Base-by-base conservation (phyloP, 2,329 filamentous ascomycete species). In the Trichophyton simii region DNA sequence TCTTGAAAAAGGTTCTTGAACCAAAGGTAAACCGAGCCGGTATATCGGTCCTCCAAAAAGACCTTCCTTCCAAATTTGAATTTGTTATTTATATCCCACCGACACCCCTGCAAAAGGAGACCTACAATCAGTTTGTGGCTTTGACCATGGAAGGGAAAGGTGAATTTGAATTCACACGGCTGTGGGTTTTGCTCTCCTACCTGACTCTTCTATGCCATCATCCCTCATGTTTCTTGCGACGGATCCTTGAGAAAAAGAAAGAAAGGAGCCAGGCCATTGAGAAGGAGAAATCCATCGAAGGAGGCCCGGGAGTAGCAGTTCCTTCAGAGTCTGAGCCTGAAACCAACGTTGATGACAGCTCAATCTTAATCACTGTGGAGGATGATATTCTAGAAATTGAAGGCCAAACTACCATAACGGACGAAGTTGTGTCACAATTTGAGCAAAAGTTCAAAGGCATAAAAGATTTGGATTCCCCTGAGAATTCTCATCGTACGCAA, bases 21-120 rank as follows among this genome's bases (percentile, higher is more conserved):
- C 87, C 89, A 4, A 95, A 95, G 72, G 84, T 95, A 15, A 80
- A 91, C 68, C 83, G 91, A 31, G 83, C 82, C 6, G 89, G 88
- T 58, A 86, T 90, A 63, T 80, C 81, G 1, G 83, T 81, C 3
- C 76, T 95, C 50, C 80, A 81, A 64, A 77, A 84, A 11, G 83
- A 85, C 44, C 76, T 96, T 50, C 88, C 88, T 2, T 76, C 78
- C 0, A 96, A 96, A 71, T 82, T 81, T 6, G 91, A 96, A 69
- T 96, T 92, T 68, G 82, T 95, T 34, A 81, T 96, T 60, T 87
- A 81, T 2, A 77, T 96, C 4, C 83, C 86, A 5, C 76, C 94
- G 9, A 89, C 87, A 0, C 67, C 75, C 0, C 57, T 87, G 0
- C 91, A 96, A 72, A 74, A 72, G 50, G 67, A 76, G 1, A 79